Conservation (phyloP, 1,139 yeast species). For the Kurtzmaniella natalensis region DNA sequence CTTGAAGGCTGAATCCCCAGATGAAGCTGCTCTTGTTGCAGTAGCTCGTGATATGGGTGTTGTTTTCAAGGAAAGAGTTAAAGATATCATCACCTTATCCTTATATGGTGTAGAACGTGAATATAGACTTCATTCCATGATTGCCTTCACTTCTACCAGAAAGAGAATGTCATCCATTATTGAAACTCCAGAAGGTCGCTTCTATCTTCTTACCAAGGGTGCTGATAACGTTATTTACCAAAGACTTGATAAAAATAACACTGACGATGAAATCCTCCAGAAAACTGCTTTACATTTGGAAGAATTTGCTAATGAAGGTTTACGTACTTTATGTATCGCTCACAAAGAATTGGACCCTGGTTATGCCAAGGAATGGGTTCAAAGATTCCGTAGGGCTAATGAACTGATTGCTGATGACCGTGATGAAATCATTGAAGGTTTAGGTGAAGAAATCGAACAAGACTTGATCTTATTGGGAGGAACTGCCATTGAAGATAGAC, state of each 20-base stretch:
- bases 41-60: conserved; percentile 93
- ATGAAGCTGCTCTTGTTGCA: conserved; percentile 91
- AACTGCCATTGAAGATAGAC: conserved; percentile 48
- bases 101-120: conserved; percentile 72
- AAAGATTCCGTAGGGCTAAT: conserved; percentile 64
- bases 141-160: conserved; percentile 88
- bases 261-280: conserved; percentile 32
- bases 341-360: conserved; percentile 64
- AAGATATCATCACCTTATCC: conserved; percentile 63
- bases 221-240: conserved; percentile 90
- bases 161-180: conserved; percentile 66
- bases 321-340: conserved; percentile 91
- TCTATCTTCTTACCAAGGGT: conserved; percentile 78
- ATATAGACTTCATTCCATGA: conserved; percentile 68
- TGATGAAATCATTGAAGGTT: conserved; percentile 43
- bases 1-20: conserved; percentile 96
- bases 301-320: conserved; percentile 93
- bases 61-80: conserved; percentile 70
- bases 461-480: conserved; percentile 46
- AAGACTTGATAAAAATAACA: conserved; percentile 47
- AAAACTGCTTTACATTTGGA: conserved; percentile 77
- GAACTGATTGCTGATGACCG: conserved; percentile 65
- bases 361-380: conserved; percentile 65
- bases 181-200: conserved; percentile 42
- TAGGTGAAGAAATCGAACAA: conserved; percentile 44